These are phyloP conservation scores for Globisporangium solare DNA, from an alignment of 352 stramenopile genomes.

Conservation along the genomic window DNA sequence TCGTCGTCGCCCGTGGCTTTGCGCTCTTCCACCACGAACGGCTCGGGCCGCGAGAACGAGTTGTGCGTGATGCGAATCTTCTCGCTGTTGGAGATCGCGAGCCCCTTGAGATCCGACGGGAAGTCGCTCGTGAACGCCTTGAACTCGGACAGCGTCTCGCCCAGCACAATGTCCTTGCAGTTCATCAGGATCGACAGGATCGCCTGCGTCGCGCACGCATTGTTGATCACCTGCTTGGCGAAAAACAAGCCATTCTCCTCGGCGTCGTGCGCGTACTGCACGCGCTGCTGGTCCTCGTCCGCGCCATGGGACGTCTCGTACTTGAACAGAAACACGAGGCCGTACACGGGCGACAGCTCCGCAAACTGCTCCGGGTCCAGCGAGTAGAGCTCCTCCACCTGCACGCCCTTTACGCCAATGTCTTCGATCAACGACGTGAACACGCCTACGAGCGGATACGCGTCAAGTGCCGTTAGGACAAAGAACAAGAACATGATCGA, in stretches of 20 bases:
- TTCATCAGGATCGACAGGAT: conserved; percentile 97
- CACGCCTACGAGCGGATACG: conserved; percentile 36
- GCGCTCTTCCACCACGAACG: conserved; percentile 74
- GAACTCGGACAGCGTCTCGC: conserved; percentile 62
- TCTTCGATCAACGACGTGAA: conserved; percentile 92
- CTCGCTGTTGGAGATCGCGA: conserved; percentile 86
- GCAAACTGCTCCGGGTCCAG: conserved; percentile 87
- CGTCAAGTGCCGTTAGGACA: neutral
- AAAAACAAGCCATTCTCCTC: conserved; percentile 89
- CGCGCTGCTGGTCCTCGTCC: conserved; percentile 16
- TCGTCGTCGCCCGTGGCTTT: conserved; percentile 87
- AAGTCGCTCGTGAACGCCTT: conserved; percentile 81
- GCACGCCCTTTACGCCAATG: conserved; percentile 90
- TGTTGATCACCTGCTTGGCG: conserved; percentile 94
- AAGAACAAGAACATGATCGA: neutral
- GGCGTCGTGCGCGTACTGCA: conserved; percentile 16
- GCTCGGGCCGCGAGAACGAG: conserved; percentile 72
- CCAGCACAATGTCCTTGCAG: conserved; percentile 54
- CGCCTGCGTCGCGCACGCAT: conserved; percentile 96
- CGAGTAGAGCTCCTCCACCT: conserved; percentile 93
- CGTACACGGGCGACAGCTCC: conserved; percentile 76
- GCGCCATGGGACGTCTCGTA: conserved; percentile 63
- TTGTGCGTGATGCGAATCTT: conserved; percentile 84
- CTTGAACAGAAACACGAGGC: conserved; percentile 97
- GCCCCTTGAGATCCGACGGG: conserved; percentile 72